Conservation (phyloP, 2,329 filamentous ascomycete genomes). For the Orbilia oligospora region DNA sequence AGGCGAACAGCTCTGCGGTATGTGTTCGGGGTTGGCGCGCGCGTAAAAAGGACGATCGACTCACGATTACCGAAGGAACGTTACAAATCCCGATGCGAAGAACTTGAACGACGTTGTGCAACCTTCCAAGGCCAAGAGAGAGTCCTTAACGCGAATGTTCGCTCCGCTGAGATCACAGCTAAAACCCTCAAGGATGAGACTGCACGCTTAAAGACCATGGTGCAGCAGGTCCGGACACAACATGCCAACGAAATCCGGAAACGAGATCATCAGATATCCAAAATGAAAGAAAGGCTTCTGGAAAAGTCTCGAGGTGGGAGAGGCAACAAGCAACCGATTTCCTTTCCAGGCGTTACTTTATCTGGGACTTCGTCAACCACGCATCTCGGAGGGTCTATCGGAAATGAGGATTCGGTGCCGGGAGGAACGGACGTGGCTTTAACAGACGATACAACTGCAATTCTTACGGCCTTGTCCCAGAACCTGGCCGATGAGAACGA, state of each 20-base stretch:
- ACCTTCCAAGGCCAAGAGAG: conserved; percentile 79
- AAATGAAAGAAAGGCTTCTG: conserved; percentile 86
- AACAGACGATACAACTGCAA: conserved; percentile 89
- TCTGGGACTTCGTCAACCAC: conserved; percentile 45
- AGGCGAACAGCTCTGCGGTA: conserved; percentile 61
- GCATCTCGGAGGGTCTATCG: conserved; percentile 53
- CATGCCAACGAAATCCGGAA: conserved; percentile 93
- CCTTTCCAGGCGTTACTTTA: conserved; percentile 71
- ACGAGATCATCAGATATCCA: conserved; percentile 88
- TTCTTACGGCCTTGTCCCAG: conserved; percentile 86
- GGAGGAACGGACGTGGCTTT: conserved; percentile 77
- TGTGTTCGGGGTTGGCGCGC: conserved; percentile 22
- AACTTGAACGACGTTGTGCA: conserved; percentile 73
- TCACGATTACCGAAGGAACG: conserved; percentile 68
- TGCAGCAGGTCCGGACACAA: conserved; percentile 85
- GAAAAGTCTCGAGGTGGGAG: conserved; percentile 76
- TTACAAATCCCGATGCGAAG: conserved; percentile 72
- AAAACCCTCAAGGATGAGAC: conserved; percentile 88
- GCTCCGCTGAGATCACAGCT: conserved; percentile 80
- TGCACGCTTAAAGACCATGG: conserved; percentile 80
- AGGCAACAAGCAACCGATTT: conserved; percentile 67
- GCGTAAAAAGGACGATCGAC: conserved; percentile 49
- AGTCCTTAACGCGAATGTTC: conserved; percentile 77
- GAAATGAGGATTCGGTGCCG: conserved; percentile 66
- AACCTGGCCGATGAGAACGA: conserved; percentile 94